phyloP scores from a whole-genome alignment of 345 rosid species.

The Gossypium stocksii region DNA sequence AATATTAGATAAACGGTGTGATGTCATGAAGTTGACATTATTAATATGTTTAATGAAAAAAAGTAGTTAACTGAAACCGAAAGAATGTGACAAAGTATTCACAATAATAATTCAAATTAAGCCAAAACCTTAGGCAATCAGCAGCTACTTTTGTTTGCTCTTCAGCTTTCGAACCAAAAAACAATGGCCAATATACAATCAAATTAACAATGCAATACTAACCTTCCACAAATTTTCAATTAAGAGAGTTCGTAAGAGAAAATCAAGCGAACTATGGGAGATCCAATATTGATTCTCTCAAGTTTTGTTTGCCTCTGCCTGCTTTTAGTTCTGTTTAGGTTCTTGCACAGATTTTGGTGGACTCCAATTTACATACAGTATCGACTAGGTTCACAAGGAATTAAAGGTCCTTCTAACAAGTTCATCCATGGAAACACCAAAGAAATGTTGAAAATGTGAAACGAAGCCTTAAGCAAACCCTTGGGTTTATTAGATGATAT shows the following conservation, averaged over 20 bases:
- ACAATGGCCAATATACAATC: not conserved
- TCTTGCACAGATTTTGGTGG: constrained; percentile 31
- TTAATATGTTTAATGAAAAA: not conserved
- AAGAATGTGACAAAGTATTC: not conserved
- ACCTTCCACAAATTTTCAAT: not conserved
- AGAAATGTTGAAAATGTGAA: constrained; percentile 23
- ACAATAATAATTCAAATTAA: not conserved
- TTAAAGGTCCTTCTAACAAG: constrained; percentile 33
- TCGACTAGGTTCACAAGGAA: constrained; percentile 20
- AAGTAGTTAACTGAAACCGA: not conserved
- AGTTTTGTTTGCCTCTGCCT: constrained; percentile 6
- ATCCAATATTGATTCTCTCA: constrained; percentile 9
- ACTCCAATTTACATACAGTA: constrained; percentile 21
- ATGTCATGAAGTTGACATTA: not conserved
- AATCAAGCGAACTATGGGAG: constrained; percentile 12
- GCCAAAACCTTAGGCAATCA: not conserved
- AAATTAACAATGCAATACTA: not conserved
- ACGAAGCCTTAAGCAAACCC: constrained; percentile 15
- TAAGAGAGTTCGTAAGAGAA: not conserved
- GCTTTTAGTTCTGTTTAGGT: constrained; percentile 7
- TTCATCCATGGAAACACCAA: constrained; percentile 36
- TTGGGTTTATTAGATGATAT: constrained; percentile 24
- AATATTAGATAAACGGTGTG: not conserved
- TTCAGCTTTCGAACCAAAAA: not conserved
- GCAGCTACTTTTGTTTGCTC: not conserved